These are phyloP conservation scores for Suillus brevipes DNA, from an alignment of 768 basidiomycete genomes.

Conservation along the genomic window DNA sequence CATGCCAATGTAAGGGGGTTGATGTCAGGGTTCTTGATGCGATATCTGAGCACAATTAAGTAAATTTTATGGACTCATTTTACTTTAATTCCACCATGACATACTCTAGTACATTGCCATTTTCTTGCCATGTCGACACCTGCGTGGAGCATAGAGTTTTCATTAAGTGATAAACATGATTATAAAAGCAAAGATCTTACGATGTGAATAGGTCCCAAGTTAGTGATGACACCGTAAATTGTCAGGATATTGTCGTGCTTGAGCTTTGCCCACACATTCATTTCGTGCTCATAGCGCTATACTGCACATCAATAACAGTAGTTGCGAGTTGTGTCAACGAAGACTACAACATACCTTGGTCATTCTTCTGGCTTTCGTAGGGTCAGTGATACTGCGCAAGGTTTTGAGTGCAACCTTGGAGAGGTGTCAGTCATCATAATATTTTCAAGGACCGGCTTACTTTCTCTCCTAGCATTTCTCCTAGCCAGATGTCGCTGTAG, in stretches of 20 bases:
- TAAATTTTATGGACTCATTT: background rate
- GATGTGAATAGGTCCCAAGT: conserved; percentile 53
- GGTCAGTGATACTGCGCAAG: conserved; percentile 45
- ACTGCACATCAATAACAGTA: background rate
- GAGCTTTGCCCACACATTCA: conserved; percentile 53
- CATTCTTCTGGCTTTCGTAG: conserved; percentile 44
- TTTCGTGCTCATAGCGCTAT: conserved; percentile 59
- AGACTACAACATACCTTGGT: conserved; percentile 17
- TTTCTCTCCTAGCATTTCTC: conserved; percentile 55
- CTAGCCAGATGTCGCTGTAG: conserved; percentile 56
- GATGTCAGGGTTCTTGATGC: conserved; percentile 33
- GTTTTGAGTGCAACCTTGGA: conserved; percentile 58
- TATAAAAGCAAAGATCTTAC: conserved; percentile 26
- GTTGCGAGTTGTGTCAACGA: background rate
- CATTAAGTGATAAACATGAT: background rate
- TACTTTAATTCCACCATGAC: conserved; percentile 13
- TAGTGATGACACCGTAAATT: conserved; percentile 58
- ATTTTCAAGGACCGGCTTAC: conserved; percentile 23
- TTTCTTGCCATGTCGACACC: conserved; percentile 65
- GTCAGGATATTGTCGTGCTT: conserved; percentile 45
- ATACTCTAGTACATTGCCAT: conserved; percentile 56
- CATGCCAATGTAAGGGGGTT: conserved; percentile 47
- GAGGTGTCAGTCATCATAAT: background rate
- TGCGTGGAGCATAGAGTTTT: conserved; percentile 18
- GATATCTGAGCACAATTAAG: conserved; percentile 37